Conservation (phyloP, 768 basidiomycete species). For the Pilatotrama ljubarskyi region DNA sequence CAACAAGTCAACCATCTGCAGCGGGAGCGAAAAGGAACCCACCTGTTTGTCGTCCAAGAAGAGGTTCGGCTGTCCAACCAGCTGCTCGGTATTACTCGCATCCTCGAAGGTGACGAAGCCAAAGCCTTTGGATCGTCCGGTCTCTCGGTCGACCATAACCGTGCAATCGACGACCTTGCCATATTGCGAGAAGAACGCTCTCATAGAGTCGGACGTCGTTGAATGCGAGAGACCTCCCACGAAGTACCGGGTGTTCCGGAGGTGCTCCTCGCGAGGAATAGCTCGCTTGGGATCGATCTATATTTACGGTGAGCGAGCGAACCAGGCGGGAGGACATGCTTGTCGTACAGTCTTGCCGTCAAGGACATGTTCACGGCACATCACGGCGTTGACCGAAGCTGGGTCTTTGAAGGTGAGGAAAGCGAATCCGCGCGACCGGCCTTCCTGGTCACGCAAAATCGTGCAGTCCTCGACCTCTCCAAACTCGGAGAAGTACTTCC, state of each 20-base stretch:
- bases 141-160: constrained; percentile 96
- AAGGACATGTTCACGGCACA: constrained; percentile 89
- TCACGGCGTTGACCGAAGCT: constrained; percentile 88
- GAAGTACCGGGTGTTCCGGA: constrained; percentile 89
- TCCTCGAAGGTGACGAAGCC: constrained; percentile 96
- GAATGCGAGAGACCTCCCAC: constrained; percentile 90
- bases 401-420: constrained; percentile 95
- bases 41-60: constrained; percentile 94
- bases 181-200: constrained; percentile 88
- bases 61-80: constrained; percentile 81
- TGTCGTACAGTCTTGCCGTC: constrained; percentile 93
- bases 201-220: constrained; percentile 90
- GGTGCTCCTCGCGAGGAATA: constrained; percentile 93
- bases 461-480: constrained; percentile 95
- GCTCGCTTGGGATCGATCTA: constrained; percentile 99
- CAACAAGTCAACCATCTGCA: neutral
- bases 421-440: constrained; percentile 93
- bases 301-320: neutral
- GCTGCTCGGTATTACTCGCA: constrained; percentile 73
- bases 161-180: constrained; percentile 96
- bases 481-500: constrained; percentile 90
- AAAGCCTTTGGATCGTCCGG: constrained; percentile 91
- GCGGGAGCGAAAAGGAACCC: constrained; percentile 30
- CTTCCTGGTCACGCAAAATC: constrained; percentile 95
- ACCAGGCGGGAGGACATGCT: neutral